Evolutionary conservation across 108 stramenopile genomes (phyloP).

Genomic region (Discostella stelligeroides): DNA sequence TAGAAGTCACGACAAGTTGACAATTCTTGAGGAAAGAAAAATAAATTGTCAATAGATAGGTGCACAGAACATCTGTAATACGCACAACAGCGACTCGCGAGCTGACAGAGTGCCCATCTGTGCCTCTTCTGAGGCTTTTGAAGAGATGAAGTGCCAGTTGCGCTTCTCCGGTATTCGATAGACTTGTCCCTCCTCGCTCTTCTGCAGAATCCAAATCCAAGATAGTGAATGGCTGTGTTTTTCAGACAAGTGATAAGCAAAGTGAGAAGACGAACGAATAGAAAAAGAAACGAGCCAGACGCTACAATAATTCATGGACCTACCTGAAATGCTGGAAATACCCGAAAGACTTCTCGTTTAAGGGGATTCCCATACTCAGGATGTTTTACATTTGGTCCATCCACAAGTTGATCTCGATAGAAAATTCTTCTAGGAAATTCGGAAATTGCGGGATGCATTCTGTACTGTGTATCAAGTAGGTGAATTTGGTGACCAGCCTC

Average conservation of each 20-base stretch:
- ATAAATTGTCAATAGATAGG: slow-evolving; percentile 30
- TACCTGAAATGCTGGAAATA: slow-evolving; percentile 58
- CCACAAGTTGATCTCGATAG: slow-evolving; percentile 81
- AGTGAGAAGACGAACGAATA: slow-evolving; percentile 5
- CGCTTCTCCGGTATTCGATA: slow-evolving; percentile 79
- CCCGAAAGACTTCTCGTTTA: slow-evolving; percentile 42
- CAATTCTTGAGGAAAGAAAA: neutral
- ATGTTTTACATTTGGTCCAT: slow-evolving; percentile 82
- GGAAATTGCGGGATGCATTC: slow-evolving; percentile 92
- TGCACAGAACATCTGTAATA: neutral
- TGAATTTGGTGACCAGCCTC: slow-evolving; percentile 90
- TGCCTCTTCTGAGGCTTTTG: slow-evolving; percentile 48
- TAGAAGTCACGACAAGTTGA: slow-evolving; percentile 8
- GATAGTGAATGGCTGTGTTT: slow-evolving; percentile 68
- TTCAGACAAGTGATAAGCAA: neutral
- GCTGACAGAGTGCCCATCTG: slow-evolving; percentile 56
- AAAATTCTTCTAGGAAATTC: slow-evolving; percentile 89
- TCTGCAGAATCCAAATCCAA: slow-evolving; percentile 85
- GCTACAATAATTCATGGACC: neutral
- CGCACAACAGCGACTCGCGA: slow-evolving; percentile 64
- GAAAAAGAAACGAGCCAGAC: slow-evolving; percentile 10
- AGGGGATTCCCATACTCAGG: slow-evolving; percentile 75
- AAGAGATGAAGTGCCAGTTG: slow-evolving; percentile 76
- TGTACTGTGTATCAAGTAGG: slow-evolving; percentile 96
- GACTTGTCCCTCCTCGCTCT: slow-evolving; percentile 83